Percentiles rank a stretch among this genome's conserved stretches.
These are phyloP conservation scores for Trypanosoma avium DNA, from an alignment of 208 protist genomes.

Conservation along the genomic window DNA sequence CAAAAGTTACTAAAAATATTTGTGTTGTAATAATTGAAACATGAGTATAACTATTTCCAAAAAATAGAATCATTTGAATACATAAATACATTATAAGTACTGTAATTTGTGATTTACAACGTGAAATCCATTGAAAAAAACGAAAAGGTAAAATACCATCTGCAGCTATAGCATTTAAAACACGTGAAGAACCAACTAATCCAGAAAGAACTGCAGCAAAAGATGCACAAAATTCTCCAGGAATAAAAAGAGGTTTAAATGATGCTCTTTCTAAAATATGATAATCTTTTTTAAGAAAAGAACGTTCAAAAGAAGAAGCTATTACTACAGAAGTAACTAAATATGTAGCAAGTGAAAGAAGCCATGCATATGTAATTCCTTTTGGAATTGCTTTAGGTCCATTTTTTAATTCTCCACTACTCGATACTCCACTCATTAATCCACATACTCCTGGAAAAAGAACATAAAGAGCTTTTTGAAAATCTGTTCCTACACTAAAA, in stretches of 20 bases:
- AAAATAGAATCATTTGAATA: constrained; percentile 21
- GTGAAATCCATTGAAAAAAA: constrained; percentile 15
- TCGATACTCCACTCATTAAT: constrained; percentile 77
- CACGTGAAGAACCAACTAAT: constrained; percentile 41
- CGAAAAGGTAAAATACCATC: constrained; percentile 50
- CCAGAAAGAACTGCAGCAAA: constrained; percentile 30
- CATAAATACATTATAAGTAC: constrained; percentile 42
- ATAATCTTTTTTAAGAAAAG: constrained; percentile 26
- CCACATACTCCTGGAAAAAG: constrained; percentile 80
- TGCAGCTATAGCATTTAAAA: constrained; percentile 39
- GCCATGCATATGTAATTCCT: constrained; percentile 52
- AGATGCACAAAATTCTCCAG: constrained; percentile 27
- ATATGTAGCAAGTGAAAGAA: constrained; percentile 40
- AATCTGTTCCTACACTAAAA: constrained; percentile 21
- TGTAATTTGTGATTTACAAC: constrained; percentile 17
- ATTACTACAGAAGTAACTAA: constrained; percentile 32
- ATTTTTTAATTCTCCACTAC: constrained; percentile 60
- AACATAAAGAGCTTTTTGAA: constrained; percentile 48
- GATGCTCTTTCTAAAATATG: constrained; percentile 22
- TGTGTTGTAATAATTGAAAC: constrained; percentile 46
- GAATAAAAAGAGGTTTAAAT: constrained; percentile 21
- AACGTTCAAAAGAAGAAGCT: constrained; percentile 25
- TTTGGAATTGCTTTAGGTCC: constrained; percentile 48
- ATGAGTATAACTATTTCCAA: constrained; percentile 42
- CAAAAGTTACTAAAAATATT: constrained; percentile 54